These are phyloP conservation scores for Colletotrichum noveboracense DNA, from an alignment of 2,329 filamentous ascomycete genomes.

Conservation along the genomic window DNA sequence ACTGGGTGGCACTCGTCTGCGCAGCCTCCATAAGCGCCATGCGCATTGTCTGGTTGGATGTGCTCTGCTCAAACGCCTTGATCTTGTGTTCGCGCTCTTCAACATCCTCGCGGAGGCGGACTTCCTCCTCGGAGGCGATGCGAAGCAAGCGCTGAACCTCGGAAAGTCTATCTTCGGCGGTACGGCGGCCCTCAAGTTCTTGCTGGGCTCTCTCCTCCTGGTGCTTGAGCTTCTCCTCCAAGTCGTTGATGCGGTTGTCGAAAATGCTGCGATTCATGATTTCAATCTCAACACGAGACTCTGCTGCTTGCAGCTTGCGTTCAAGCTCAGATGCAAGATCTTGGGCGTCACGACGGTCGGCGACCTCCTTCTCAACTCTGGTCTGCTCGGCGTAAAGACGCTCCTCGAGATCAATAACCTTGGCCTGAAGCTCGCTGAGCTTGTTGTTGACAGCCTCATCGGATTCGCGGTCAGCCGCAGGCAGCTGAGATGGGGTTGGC, in stretches of 20 bases:
- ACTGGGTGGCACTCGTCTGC: conserved; percentile 62
- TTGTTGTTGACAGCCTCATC: conserved; percentile 59
- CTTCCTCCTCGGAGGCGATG: conserved; percentile 75
- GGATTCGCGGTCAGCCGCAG: neutral
- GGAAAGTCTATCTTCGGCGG: conserved; percentile 74
- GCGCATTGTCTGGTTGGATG: conserved; percentile 62
- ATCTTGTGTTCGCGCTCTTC: conserved; percentile 75
- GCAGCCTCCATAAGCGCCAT: conserved; percentile 72
- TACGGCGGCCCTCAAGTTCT: conserved; percentile 66
- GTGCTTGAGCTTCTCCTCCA: conserved; percentile 71
- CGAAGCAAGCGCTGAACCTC: conserved; percentile 75
- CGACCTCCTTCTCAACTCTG: conserved; percentile 54
- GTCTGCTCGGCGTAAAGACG: conserved; percentile 53
- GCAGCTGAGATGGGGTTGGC: conserved; percentile 45
- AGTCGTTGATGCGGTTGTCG: conserved; percentile 67
- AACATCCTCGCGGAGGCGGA: conserved; percentile 67
- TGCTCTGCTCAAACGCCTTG: conserved; percentile 61
- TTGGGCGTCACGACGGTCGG: conserved; percentile 55
- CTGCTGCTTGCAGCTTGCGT: conserved; percentile 60
- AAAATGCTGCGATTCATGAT: conserved; percentile 65
- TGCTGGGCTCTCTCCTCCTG: conserved; percentile 69
- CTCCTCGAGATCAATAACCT: conserved; percentile 65
- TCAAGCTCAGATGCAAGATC: conserved; percentile 58
- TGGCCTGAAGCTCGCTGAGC: conserved; percentile 63
- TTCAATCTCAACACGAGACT: conserved; percentile 65